Conservation (phyloP, 2,329 filamentous ascomycete genomes). For the Huntiella decipiens region DNA sequence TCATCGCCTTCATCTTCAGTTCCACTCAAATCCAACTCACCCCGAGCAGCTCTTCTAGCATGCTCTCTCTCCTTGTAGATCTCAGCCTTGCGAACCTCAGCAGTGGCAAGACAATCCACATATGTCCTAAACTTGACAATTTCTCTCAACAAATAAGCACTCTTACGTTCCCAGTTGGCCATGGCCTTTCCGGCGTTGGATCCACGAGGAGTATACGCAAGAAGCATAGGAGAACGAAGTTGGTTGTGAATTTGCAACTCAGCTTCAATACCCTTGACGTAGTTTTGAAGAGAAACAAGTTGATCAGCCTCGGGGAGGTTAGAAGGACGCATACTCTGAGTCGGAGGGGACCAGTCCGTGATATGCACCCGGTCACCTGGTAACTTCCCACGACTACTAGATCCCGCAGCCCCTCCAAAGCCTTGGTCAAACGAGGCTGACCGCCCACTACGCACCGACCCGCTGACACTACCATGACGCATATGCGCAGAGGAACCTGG, state of each 20-base stretch:
- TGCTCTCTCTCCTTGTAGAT: constrained; percentile 45
- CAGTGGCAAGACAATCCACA: constrained; percentile 63
- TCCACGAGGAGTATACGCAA: constrained; percentile 74
- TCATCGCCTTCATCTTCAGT: constrained; percentile 3
- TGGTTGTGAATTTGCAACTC: constrained; percentile 80
- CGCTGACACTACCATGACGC: constrained; percentile 23
- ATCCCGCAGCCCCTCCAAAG: constrained; percentile 20
- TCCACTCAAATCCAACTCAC: constrained; percentile 11
- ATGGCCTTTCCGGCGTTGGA: constrained; percentile 68
- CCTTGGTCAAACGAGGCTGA: constrained; percentile 44
- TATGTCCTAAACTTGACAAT: constrained; percentile 96
- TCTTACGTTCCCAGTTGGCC: constrained; percentile 95
- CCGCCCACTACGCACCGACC: constrained; percentile 23
- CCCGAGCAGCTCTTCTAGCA: constrained; percentile 12
- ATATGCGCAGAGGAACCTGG: constrained; percentile 27
- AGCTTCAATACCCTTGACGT: constrained; percentile 69
- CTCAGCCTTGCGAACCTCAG: constrained; percentile 48
- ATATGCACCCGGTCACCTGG: constrained; percentile 73
- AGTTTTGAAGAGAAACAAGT: constrained; percentile 51
- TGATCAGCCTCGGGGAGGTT: constrained; percentile 65
- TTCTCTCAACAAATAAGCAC: constrained; percentile 73
- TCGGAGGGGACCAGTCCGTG: constrained; percentile 73
- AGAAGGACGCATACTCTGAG: constrained; percentile 76
- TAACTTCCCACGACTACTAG: constrained; percentile 38
- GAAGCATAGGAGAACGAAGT: constrained; percentile 65